Base-by-base conservation (phyloP, 257 asterid species). In the Cruciata laevipes region DNA sequence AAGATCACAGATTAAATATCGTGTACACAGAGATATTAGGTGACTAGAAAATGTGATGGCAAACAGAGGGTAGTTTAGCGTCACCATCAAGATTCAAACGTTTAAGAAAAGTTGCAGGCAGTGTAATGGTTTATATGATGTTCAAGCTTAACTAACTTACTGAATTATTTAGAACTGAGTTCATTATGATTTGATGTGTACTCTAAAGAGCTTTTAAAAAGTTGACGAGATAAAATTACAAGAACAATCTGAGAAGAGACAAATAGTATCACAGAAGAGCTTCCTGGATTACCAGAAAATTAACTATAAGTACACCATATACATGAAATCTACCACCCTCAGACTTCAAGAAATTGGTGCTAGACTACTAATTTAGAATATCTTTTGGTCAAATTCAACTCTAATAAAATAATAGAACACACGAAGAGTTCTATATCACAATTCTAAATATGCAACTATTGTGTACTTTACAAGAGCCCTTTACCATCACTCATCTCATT, bases 121-220 rank as follows among this genome's bases (percentile, higher is more conserved):
- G 6, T 42, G 3, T 17, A 13, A 62, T 6, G 17, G 4, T 18
- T 9, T 20, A 58, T 25, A 58, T 58, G 63, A 58, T 25, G 63
- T 58, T 58, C 63, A 58, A 58, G 37, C 63, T 58, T 58, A 3
- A 12, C 18, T 25, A 58, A 25, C 25, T 42, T 58, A 58, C 63
- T 57, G 62, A 23, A 10, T 56, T 9, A 23, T 16, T 58, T 13
- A 58, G 13, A 58, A 13, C 6, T 12, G 63, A 25, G 63, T 25
- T 25, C 13, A 25, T 27, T 24, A 58, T 11, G 3, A 58, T 11
- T 58, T 58, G n/a, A 25, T 24, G 33, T 25, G 37, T 3, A 24
- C 37, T 24, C 35, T 9, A 58, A 58, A 25, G 7, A 27, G 37
- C 63, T 58, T 58, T 58, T 10, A 24, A 58, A 17, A 13, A 58